Evolutionary conservation across 495 filamentous ascomycete species (phyloP).

Genomic region (Chaetomium cochliodes): DNA sequence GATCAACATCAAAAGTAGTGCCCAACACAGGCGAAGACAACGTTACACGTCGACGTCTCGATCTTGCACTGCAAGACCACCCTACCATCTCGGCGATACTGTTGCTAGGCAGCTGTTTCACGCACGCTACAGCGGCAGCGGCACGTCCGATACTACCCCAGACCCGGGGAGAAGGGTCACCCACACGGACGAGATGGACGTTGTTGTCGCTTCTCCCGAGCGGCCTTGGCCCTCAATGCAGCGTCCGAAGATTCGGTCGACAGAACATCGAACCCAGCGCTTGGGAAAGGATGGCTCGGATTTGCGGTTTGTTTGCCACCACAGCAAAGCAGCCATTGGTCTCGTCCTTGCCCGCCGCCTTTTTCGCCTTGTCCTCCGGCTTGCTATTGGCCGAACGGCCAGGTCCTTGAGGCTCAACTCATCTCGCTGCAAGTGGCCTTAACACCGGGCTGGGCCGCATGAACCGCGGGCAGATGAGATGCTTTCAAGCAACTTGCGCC

Average conservation of each 20-base stretch:
- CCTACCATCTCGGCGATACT: not conserved
- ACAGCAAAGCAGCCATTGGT: not conserved
- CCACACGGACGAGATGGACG: not conserved
- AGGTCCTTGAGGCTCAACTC: slow-evolving; percentile 11
- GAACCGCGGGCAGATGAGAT: not conserved
- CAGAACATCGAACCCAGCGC: not conserved
- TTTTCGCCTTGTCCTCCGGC: not conserved
- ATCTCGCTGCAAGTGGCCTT: not conserved
- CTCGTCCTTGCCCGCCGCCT: not conserved
- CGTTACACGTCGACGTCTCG: slow-evolving; percentile 1
- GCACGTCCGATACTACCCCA: slow-evolving; percentile 6
- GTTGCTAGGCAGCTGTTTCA: not conserved
- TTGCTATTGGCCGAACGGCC: not conserved
- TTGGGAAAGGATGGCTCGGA: not conserved
- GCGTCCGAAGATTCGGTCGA: not conserved
- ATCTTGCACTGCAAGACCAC: not conserved
- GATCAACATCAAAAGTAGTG: not conserved
- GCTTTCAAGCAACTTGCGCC: not conserved
- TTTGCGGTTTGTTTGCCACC: not conserved
- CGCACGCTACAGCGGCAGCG: not conserved
- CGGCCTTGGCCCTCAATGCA: not conserved
- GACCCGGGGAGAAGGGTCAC: not conserved
- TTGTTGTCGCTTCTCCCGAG: not conserved
- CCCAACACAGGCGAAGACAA: not conserved
- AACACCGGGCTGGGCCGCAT: slow-evolving; percentile 15